These are phyloP conservation scores for Xylogone sp. DNA, from an alignment of 2,329 filamentous ascomycete genomes.

Conservation along the genomic window DNA sequence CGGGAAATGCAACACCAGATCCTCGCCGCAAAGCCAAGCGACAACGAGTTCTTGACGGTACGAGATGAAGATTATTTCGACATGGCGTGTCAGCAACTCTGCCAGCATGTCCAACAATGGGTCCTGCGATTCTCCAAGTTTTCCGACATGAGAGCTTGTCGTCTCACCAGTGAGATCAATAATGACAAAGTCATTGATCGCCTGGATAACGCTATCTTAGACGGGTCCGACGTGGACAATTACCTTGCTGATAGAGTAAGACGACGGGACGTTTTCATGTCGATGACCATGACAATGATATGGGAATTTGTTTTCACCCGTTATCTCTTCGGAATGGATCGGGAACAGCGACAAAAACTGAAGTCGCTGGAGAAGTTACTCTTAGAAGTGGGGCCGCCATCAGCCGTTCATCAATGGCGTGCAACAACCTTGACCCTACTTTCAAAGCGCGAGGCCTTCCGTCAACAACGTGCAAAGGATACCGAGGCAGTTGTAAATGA, in stretches of 20 bases:
- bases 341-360: conserved; percentile 95
- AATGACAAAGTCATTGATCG: conserved; percentile 93
- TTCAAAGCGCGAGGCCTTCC: conserved; percentile 74
- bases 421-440: conserved; percentile 91
- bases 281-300: conserved; percentile 97
- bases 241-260: conserved; percentile 85
- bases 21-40: conserved; percentile 53
- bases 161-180: conserved; percentile 76
- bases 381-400: conserved; percentile 77
- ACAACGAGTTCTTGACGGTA: conserved; percentile 71
- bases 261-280: conserved; percentile 95
- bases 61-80: conserved; percentile 96
- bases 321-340: conserved; percentile 97
- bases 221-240: conserved; percentile 86
- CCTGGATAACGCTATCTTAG: conserved; percentile 89
- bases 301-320: conserved; percentile 99
- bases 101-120: conserved; percentile 96
- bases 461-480: conserved; percentile 78
- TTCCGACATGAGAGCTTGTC: conserved; percentile 86
- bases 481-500: conserved; percentile 95
- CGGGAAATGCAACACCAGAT: conserved; percentile 56
- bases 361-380: conserved; percentile 93
- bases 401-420: conserved; percentile 96
- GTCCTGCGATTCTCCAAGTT: conserved; percentile 97
- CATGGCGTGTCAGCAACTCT: conserved; percentile 87